Conservation (phyloP, 768 basidiomycete species). For the Crucibulum laeve region DNA sequence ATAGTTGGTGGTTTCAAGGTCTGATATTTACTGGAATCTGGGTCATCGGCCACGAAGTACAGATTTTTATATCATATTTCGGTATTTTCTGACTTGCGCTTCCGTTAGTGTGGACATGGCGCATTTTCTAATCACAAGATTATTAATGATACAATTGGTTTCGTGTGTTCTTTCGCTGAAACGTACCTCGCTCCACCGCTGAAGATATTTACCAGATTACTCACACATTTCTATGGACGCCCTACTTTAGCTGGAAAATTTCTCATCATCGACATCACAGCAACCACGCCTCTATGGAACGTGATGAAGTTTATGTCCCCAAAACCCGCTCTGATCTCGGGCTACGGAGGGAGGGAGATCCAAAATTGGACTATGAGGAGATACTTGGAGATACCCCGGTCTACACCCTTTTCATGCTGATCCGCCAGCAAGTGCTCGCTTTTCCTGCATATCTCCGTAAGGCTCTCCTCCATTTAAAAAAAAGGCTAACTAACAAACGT, state of each 20-base stretch:
- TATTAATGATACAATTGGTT: conserved; percentile 47
- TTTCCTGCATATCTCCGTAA: conserved; percentile 60
- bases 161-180: conserved; percentile 27
- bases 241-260: conserved; percentile 53
- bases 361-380: conserved; percentile 46
- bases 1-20: conserved; percentile 60
- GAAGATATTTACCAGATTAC: conserved; percentile 22
- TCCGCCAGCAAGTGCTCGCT: conserved; percentile 54
- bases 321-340: conserved; percentile 54
- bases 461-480: too few species aligned
- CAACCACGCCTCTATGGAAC: conserved; percentile 49
- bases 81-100: not conserved
- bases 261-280: conserved; percentile 50
- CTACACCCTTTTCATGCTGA: conserved; percentile 50
- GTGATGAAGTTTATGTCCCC: conserved; percentile 57
- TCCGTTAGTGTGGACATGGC: conserved; percentile 50
- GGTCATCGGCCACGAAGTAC: conserved; percentile 57
- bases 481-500: too few species aligned
- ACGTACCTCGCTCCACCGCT: not conserved
- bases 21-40: conserved; percentile 55
- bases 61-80: not conserved
- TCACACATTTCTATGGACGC: conserved; percentile 47
- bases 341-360: conserved; percentile 33
- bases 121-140: conserved; percentile 47
- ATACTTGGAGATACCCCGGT: conserved; percentile 57